A percentile compares a stretch with the other conserved stretches of the same genome.
Evolutionary conservation across 2,329 filamentous ascomycete species (phyloP).

Genomic region (Alternaria angustiovoidea): DNA sequence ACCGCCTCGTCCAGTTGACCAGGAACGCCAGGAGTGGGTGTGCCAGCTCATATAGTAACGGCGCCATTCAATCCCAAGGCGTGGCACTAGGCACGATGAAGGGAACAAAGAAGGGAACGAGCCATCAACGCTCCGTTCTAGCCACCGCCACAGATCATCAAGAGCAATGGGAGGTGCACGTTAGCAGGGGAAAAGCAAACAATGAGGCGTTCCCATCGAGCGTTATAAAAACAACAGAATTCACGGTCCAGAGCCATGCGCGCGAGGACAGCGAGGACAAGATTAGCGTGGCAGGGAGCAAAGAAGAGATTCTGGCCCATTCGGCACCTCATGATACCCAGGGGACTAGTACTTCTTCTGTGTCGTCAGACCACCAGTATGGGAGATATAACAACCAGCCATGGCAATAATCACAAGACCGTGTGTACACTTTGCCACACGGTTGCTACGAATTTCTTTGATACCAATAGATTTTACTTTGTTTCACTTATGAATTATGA

Average conservation of each 20-base stretch:
- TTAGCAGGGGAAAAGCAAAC: constrained; percentile 20
- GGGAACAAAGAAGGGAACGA: constrained; percentile 22
- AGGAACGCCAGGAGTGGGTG: constrained; percentile 12
- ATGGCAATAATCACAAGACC: constrained; percentile 3
- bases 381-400: constrained; percentile 18
- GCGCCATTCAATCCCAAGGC: constrained; percentile 8
- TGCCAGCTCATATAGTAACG: constrained; percentile 22
- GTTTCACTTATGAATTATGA: background rate
- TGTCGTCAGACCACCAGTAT: constrained; percentile 23
- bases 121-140: constrained; percentile 14
- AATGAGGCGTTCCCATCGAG: constrained; percentile 15
- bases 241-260: constrained; percentile 30
- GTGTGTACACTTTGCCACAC: background rate
- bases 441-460: background rate
- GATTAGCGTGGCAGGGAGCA: constrained; percentile 24
- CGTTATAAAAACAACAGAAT: constrained; percentile 31
- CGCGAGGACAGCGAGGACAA: constrained; percentile 15
- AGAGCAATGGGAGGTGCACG: constrained; percentile 25
- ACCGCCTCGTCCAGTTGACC: constrained; percentile 36
- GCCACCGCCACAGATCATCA: constrained; percentile 14
- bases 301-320: constrained; percentile 22
- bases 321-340: constrained; percentile 10
- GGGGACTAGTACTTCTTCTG: constrained; percentile 20
- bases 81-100: constrained; percentile 25
- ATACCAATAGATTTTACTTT: constrained; percentile 4